Percentiles rank a stretch among this genome's conserved stretches.
These are phyloP conservation scores for Erysimum cheiranthoides DNA, from an alignment of 345 rosid genomes.

Conservation along the genomic window DNA sequence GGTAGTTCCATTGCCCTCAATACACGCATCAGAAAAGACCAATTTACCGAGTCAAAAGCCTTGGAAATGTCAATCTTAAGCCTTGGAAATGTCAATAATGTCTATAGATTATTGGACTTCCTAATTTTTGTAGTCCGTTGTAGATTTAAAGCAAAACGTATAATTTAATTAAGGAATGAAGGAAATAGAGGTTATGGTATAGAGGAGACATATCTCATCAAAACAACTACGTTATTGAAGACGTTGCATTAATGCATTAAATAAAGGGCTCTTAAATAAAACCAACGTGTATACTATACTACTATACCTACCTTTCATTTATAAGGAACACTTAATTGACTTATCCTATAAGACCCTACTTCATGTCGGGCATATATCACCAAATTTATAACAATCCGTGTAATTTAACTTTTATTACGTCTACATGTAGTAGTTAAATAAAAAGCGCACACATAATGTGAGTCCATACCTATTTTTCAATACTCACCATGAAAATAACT, in stretches of 20 bases:
- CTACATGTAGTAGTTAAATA: slow-evolving; percentile 8
- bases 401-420: background rate
- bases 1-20: no score
- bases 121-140: background rate
- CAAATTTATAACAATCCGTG: background rate
- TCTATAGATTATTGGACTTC: background rate
- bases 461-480: slow-evolving; percentile 31
- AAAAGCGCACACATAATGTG: slow-evolving; percentile 23
- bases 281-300: slow-evolving; percentile 9
- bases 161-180: background rate
- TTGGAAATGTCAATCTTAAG: no score
- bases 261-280: no score
- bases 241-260: slow-evolving; percentile 31
- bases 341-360: slow-evolving; percentile 22
- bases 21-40: no score
- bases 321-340: slow-evolving; percentile 23
- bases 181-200: background rate
- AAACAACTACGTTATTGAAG: slow-evolving; percentile 17
- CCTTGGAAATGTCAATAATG: no score
- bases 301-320: slow-evolving; percentile 25
- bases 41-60: no score
- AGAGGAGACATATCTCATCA: slow-evolving; percentile 19
- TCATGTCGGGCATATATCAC: slow-evolving; percentile 12
- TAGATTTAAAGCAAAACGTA: slow-evolving; percentile 1
- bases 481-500: slow-evolving; percentile 29